Evolutionary conservation across 495 filamentous ascomycete species (phyloP).

Genomic region (Talaromyces nanjingensis): DNA sequence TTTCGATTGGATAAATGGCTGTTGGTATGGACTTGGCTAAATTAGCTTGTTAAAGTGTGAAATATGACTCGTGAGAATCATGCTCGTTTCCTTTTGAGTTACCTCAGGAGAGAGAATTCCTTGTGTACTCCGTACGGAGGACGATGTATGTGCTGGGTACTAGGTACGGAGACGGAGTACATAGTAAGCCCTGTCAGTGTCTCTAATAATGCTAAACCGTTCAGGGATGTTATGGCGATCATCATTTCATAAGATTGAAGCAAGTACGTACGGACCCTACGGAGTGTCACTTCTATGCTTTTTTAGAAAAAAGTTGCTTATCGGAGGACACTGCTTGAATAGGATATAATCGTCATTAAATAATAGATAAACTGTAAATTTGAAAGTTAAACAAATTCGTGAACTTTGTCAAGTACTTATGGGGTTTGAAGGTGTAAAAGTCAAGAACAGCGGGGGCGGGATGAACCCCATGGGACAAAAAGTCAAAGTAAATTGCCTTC

Average conservation of each 20-base stretch:
- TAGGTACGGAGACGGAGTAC: background rate
- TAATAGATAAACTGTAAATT: background rate
- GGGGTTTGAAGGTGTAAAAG: background rate
- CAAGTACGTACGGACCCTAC: background rate
- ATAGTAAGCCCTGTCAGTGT: background rate
- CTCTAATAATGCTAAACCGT: background rate
- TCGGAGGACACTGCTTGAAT: background rate
- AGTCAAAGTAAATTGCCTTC: background rate
- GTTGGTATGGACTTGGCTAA: background rate
- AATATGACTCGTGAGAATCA: background rate
- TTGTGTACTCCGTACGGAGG: background rate
- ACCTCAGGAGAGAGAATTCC: background rate
- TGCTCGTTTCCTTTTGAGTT: background rate
- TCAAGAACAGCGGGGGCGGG: background rate
- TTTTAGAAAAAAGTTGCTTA: background rate
- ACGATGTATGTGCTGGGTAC: background rate
- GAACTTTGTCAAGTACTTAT: background rate
- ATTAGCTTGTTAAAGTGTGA: background rate
- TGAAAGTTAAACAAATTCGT: background rate
- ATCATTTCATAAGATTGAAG: background rate
- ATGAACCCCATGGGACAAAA: background rate
- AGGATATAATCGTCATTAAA: background rate
- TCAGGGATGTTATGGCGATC: background rate
- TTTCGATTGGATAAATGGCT: background rate
- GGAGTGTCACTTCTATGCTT: background rate